These are phyloP conservation scores for Pachysandra terminalis DNA, from an alignment of 164 flowering plant genomes.

Conservation along the genomic window DNA sequence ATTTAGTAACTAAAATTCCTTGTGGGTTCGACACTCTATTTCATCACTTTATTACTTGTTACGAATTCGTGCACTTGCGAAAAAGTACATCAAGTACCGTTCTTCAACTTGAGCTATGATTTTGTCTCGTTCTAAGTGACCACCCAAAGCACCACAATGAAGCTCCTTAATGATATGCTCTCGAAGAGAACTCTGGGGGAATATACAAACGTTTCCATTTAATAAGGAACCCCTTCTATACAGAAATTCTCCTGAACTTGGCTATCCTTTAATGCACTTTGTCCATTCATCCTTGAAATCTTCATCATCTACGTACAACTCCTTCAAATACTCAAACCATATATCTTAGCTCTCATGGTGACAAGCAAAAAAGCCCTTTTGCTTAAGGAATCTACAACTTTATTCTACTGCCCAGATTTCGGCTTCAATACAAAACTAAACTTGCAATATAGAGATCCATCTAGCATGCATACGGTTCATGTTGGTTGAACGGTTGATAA, in stretches of 20 bases:
- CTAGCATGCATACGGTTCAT: background rate
- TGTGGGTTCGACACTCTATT: no score
- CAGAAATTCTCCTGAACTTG: no score
- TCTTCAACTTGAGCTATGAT: background rate
- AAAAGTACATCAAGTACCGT: no score
- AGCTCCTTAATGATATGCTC: background rate
- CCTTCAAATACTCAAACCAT: background rate
- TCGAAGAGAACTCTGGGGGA: background rate
- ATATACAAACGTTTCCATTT: background rate
- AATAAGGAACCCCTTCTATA: background rate
- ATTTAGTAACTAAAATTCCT: no score
- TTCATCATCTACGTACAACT: background rate
- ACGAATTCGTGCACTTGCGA: no score
- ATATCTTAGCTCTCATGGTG: background rate
- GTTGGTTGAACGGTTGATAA: background rate
- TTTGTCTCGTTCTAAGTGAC: slow-evolving; percentile 13
- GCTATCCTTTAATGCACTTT: background rate
- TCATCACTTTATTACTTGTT: no score
- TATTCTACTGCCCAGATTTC: background rate
- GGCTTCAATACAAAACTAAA: background rate
- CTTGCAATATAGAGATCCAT: background rate
- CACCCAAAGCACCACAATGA: slow-evolving; percentile 3
- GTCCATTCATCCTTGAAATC: background rate
- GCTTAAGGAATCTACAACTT: background rate
- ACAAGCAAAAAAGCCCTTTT: background rate